A percentile compares a stretch with the other conserved stretches of the same genome.
phyloP scores from a whole-genome alignment of 768 basidiomycete genomes.

The Panellus pusillus region DNA sequence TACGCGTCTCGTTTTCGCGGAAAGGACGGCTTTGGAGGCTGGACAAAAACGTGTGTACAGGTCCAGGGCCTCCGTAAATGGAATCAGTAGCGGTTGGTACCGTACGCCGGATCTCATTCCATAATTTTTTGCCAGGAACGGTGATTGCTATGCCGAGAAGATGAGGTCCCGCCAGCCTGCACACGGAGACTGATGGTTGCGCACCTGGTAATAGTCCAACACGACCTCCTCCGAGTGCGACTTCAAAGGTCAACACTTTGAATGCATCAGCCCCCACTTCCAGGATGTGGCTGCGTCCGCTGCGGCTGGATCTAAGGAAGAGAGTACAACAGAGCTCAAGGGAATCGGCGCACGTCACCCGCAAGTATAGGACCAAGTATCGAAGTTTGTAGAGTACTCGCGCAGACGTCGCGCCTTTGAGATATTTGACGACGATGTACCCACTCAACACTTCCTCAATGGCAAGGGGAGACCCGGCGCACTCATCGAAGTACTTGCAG shows the following conservation, averaged over 20 bases:
- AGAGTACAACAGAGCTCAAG: background rate
- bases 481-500: conserved; percentile 14
- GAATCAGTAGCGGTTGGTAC: conserved; percentile 4
- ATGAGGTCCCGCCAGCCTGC: background rate
- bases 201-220: conserved; percentile 15
- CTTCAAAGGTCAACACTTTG: conserved; percentile 11
- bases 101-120: conserved; percentile 16
- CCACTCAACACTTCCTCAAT: conserved; percentile 21
- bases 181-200: background rate
- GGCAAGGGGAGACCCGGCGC: background rate
- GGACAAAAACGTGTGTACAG: conserved; percentile 8
- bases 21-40: conserved; percentile 5
- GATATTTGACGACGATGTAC: conserved; percentile 18
- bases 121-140: conserved; percentile 8
- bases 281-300: conserved; percentile 14
- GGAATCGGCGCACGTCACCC: conserved; percentile 8
- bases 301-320: background rate
- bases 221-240: conserved; percentile 14
- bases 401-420: conserved; percentile 16
- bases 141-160: conserved; percentile 3
- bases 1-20: background rate
- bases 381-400: conserved; percentile 15
- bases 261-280: conserved; percentile 8
- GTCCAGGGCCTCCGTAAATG: conserved; percentile 19
- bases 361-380: conserved; percentile 11